Base-by-base conservation (phyloP, 2,329 filamentous ascomycete species). In the Pseudogymnoascus sp. region DNA sequence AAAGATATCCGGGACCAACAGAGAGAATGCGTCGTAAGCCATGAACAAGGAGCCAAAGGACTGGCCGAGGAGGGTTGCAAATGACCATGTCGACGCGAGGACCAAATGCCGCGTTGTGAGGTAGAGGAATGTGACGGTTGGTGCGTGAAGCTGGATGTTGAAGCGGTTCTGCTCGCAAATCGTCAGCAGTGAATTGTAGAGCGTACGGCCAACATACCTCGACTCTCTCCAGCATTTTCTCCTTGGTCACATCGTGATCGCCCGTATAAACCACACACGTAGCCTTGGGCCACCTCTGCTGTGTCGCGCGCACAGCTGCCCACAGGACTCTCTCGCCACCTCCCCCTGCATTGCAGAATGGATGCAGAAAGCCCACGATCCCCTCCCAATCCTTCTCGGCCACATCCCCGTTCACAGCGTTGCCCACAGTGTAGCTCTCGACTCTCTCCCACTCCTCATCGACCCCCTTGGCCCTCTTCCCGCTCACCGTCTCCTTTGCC, bases 291-390 rank as follows among this genome's bases (percentile, higher is more conserved):
- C 91, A 97, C 67, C 88, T 84, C 69, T 87, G 83, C 76, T 97
- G 94, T 2, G 91, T 97, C 41, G 93, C 91, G 64, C 91, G 85
- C 65, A 99, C 90, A 10, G 94, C 94, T 62, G 92, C 93, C 91
- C 95, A 99, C 26, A 99, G 84, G 45, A 99, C 94, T 73, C 94
- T 83, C 77, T 99, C 94, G 66, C 94, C 94, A 65, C 94, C 94
- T 29, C 94, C 94, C 62, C 94, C 94, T 60, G 94, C 94, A 78
- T 99, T 97, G 76, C 94, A 97, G 74, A 97, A 99, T 1, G 94
- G 94, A 74, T 99, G 94, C 73, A 99, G 96, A 81, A 99, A 97
- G 55, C 91, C 94, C 66, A 97, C 85, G 61, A 97, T 86, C 33
- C 92, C 92, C 65, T 87, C 81, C 90, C 90, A 97, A 52, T 88